Conservation (phyloP, 1,284 basidiomycete genomes). For the Papiliotrema nemorosa region DNA sequence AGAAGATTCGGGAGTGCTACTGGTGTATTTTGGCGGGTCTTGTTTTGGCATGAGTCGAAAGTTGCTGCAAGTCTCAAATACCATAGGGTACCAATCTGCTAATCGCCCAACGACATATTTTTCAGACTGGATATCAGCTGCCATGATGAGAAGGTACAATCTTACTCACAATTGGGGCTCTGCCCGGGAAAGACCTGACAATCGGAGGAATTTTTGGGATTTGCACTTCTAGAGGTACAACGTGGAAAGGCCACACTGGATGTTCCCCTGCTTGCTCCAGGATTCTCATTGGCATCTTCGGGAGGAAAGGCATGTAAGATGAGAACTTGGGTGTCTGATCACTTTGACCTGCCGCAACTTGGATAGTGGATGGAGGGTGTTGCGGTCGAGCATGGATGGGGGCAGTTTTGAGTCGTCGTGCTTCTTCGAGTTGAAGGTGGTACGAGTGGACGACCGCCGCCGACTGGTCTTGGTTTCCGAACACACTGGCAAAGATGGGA, state of each 20-base stretch:
- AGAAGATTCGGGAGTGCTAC: no score
- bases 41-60: no score
- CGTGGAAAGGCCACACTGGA: not conserved
- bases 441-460: no score
- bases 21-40: no score
- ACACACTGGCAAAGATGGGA: no score
- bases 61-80: no score
- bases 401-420: not conserved
- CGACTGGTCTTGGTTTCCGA: no score
- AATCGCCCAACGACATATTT: not conserved
- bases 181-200: no score
- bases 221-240: not conserved
- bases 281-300: not conserved
- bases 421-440: no score
- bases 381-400: not conserved
- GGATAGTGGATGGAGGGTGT: not conserved
- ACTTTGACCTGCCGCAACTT: not conserved
- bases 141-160: not conserved
- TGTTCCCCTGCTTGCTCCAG: not conserved
- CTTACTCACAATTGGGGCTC: no score
- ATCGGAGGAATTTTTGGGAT: not conserved
- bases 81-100: no score
- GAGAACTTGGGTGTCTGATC: not conserved
- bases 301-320: not conserved
- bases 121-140: not conserved